Percentiles rank a stretch among this genome's conserved stretches.
Conservation (phyloP, 1,139 yeast species). For the Saccharomyces hybrid region DNA sequence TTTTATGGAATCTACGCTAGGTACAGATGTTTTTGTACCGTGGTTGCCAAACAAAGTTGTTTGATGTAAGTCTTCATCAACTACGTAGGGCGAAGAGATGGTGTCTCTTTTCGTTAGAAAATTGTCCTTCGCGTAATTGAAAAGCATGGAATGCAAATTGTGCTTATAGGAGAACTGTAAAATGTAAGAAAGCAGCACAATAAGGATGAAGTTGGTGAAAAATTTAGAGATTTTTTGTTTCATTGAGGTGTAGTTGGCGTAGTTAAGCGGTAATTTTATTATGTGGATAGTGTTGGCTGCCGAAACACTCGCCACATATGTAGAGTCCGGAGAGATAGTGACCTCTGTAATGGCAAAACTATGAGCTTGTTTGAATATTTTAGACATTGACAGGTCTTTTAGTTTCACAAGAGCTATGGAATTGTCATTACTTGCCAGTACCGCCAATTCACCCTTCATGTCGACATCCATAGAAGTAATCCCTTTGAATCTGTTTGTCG, state of each 20-base stretch:
- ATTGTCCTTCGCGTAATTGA: constrained; percentile 10
- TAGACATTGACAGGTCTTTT: constrained; percentile 45
- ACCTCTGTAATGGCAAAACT: constrained; percentile 75
- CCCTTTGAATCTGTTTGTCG: constrained; percentile 53
- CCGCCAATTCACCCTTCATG: constrained; percentile 43
- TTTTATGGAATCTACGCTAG: background rate
- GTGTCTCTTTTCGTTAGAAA: constrained; percentile 28
- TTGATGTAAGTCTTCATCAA: constrained; percentile 20
- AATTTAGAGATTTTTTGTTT: constrained; percentile 36
- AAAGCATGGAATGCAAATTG: constrained; percentile 33
- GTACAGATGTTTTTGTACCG: background rate
- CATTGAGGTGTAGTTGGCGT: constrained; percentile 39
- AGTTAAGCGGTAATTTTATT: constrained; percentile 48
- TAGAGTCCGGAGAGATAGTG: constrained; percentile 64
- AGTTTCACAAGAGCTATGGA: constrained; percentile 54
- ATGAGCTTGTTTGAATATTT: constrained; percentile 58
- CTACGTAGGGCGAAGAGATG: constrained; percentile 24
- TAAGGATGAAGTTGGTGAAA: constrained; percentile 39
- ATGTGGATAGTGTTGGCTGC: constrained; percentile 74
- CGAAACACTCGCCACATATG: constrained; percentile 65
- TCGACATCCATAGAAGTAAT: constrained; percentile 61
- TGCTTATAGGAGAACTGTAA: constrained; percentile 36
- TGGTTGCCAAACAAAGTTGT: constrained; percentile 15
- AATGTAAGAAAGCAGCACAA: constrained; percentile 35
- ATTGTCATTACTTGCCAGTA: constrained; percentile 70